Evolutionary conservation across 306 rosid species (phyloP).

Genomic region (Gastrolobium villosum): DNA sequence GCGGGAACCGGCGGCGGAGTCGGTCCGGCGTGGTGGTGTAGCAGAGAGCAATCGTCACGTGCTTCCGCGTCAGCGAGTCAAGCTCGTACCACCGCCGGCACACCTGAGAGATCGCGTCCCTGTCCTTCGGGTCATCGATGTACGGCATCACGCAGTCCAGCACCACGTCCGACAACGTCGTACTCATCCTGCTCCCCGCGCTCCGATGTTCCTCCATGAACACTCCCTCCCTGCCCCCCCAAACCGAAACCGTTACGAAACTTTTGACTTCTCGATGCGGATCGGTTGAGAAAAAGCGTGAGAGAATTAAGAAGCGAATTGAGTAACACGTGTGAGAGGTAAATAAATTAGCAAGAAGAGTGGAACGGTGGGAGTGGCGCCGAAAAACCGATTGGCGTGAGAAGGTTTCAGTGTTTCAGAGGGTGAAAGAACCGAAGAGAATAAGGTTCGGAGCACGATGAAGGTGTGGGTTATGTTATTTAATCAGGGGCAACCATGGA

Average conservation of each 20-base stretch:
- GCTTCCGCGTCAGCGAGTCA: slow-evolving; percentile 91
- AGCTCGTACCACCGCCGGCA: slow-evolving; percentile 91
- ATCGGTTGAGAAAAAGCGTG: background rate
- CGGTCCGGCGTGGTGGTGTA: slow-evolving; percentile 86
- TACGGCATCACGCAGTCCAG: slow-evolving; percentile 81
- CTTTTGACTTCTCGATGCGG: background rate
- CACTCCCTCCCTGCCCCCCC: background rate
- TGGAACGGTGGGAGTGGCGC: slow-evolving; percentile 14
- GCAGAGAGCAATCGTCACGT: slow-evolving; percentile 92
- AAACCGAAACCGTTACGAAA: background rate
- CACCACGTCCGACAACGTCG: slow-evolving; percentile 67
- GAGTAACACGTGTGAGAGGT: slow-evolving; percentile 1
- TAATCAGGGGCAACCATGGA: background rate
- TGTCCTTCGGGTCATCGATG: slow-evolving; percentile 80
- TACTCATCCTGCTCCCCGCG: slow-evolving; percentile 21
- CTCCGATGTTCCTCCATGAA: slow-evolving; percentile 51
- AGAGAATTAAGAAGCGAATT: background rate
- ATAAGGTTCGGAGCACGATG: slow-evolving; percentile 14
- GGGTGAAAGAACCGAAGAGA: background rate
- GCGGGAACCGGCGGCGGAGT: slow-evolving; percentile 71
- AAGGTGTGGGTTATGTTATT: background rate
- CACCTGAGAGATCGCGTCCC: slow-evolving; percentile 85
- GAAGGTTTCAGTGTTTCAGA: background rate
- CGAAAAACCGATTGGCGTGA: slow-evolving; percentile 30
- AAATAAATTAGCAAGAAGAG: background rate